phyloP scores from a whole-genome alignment of 805 yeast genomes.

The Lipomyces kockii region DNA sequence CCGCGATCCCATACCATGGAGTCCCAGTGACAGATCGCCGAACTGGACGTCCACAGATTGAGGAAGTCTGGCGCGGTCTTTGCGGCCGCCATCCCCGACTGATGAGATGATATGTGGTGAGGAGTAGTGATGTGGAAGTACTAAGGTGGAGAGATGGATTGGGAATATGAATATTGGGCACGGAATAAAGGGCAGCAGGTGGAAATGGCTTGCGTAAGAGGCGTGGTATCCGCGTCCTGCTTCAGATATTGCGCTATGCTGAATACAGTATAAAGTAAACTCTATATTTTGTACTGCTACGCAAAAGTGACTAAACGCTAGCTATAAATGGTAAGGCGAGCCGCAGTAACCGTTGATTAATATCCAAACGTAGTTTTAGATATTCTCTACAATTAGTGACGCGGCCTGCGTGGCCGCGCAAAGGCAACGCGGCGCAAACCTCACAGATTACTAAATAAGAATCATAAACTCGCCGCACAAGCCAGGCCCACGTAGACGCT shows the following conservation, averaged over 20 bases:
- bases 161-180: not conserved
- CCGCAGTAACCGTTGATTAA: not conserved
- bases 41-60: slow-evolving; percentile 13
- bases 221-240: not conserved
- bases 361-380: not conserved
- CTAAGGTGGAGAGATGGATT: not conserved
- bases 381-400: not conserved
- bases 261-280: not conserved
- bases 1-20: not conserved
- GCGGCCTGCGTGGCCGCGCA: not conserved
- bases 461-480: not conserved
- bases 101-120: not conserved
- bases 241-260: not conserved
- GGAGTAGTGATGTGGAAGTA: not conserved
- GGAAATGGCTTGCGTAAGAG: not conserved
- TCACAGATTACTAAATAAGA: not conserved
- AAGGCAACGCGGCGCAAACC: not conserved
- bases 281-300: not conserved
- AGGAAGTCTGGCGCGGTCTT: slow-evolving; percentile 13
- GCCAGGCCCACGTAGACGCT: no score
- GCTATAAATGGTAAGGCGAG: not conserved
- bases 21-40: not conserved
- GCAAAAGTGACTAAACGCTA: not conserved
- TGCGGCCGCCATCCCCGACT: not conserved
- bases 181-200: not conserved